Conservation (phyloP, 225 moss, liverwort and hornwort genomes). For the Lunularia cruciata region DNA sequence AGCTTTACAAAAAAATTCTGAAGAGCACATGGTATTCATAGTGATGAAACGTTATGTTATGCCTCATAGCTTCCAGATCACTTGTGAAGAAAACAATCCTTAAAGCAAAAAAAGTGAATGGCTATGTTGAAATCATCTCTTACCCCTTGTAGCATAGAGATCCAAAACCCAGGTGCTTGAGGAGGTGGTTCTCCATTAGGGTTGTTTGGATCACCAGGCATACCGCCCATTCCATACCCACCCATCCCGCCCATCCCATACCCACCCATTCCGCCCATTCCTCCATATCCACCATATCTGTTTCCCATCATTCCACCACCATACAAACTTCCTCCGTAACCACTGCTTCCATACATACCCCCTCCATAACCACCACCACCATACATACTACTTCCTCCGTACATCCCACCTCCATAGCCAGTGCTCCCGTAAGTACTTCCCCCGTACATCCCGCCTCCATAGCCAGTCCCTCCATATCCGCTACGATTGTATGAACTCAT, state of each 20-base stretch:
- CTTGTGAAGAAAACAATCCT: too few species aligned
- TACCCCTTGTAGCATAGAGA: constrained; percentile 92
- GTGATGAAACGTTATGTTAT: too few species aligned
- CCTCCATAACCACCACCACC: constrained; percentile 61
- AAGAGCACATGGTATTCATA: too few species aligned
- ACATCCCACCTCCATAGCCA: constrained; percentile 25
- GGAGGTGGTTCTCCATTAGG: constrained; percentile 85
- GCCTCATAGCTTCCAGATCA: too few species aligned
- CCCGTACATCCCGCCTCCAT: constrained; percentile 38
- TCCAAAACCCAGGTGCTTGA: constrained; percentile 79
- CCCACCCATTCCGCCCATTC: constrained; percentile 56
- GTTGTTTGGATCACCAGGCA: constrained; percentile 79
- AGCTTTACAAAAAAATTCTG: too few species aligned
- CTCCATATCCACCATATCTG: constrained; percentile 48
- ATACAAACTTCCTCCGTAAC: constrained; percentile 46
- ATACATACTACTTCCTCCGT: constrained; percentile 40
- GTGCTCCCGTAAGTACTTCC: constrained; percentile 33
- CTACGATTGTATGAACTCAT: constrained; percentile 53
- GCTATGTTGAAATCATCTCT: constrained; percentile 15
- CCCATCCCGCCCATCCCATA: constrained; percentile 57
- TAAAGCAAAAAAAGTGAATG: too few species aligned
- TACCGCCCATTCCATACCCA: constrained; percentile 59
- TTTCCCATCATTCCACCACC: constrained; percentile 58
- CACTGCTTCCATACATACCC: constrained; percentile 49
- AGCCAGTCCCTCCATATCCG: constrained; percentile 10